Evolutionary conservation across 148 eudicot genomes (phyloP), one percentile per base, ranked within the genome.

Genomic region (Heliamphora exappendiculata): DNA sequence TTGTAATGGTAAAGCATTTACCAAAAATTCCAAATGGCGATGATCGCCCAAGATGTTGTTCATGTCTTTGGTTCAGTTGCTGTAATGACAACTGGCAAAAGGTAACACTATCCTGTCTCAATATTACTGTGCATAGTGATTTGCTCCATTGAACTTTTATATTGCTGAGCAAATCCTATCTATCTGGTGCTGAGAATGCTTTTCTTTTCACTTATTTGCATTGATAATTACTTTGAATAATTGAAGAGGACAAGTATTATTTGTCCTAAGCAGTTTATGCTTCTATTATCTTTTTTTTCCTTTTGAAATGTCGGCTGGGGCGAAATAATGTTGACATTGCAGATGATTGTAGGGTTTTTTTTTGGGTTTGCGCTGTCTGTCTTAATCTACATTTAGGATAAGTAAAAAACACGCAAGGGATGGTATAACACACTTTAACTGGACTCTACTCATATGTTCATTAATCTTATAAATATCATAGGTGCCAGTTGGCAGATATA

Each of bases 31-130:
- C 79, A n/a, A 84, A 80, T 44, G 83, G 79, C 73, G 96, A 88
- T 62, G 90, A 88, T 71, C 81, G 82, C 70, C 79, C 82, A 82
- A 89, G 72, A 81, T 91, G 96, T 78, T 89, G 93, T 79, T 51
- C 84, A n/a, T 91, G 98, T 77, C 82, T 81, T 72, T 85, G 91
- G 84, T 88, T 87, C 80, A 84, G 91, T 83, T 95, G 97, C 84
- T 95, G 97, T 82, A 87, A 90, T 76, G 91, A 95, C 87, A 90
- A 91, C 80, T 95, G 98, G 98, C 98, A 95, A 83, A 95, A 92
- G 96, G 98, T 95, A 78, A 81, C 79, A 72, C 22, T 59, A 42
- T 54, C 36, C 51, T 63, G 13, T 69, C 20, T 36, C 37, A 45
- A 28, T 11, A 78, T 69, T 65, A 51, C 68, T 37, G 28, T 73